Evolutionary conservation across 2,329 filamentous ascomycete species (phyloP).

Genomic region (Venturia carpophila): DNA sequence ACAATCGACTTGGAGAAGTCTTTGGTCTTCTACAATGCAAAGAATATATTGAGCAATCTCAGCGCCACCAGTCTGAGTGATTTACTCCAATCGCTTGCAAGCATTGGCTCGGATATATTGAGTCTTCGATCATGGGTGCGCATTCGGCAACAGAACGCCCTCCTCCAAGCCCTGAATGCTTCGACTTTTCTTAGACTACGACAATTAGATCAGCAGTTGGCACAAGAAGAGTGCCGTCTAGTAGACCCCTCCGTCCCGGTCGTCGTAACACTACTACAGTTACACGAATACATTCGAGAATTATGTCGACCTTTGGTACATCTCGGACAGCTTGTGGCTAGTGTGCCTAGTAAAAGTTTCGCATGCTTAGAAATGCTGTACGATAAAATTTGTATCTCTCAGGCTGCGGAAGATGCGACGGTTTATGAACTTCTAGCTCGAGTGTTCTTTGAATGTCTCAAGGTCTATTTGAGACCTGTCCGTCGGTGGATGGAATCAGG

Average conservation of each 20-base stretch:
- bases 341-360: conserved; percentile 36
- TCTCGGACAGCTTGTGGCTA: conserved; percentile 55
- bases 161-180: conserved; percentile 62
- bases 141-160: conserved; percentile 28
- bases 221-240: conserved; percentile 51
- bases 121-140: conserved; percentile 43
- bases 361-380: conserved; percentile 62
- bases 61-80: conserved; percentile 27
- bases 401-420: conserved; percentile 56
- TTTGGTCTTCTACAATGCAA: conserved; percentile 32
- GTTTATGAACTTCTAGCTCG: conserved; percentile 57
- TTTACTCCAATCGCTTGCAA: conserved; percentile 39
- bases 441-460: conserved; percentile 74
- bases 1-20: conserved; percentile 32
- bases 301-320: conserved; percentile 49
- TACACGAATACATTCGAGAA: conserved; percentile 51
- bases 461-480: conserved; percentile 73
- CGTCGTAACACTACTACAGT: conserved; percentile 58
- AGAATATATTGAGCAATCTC: conserved; percentile 19
- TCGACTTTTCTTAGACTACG: conserved; percentile 51
- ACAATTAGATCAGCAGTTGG: conserved; percentile 52
- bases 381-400: conserved; percentile 58
- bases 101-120: conserved; percentile 42
- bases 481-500: conserved; percentile 79
- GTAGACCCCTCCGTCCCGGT: conserved; percentile 42